Base-by-base conservation (phyloP, 129 eudicot species). In the Dittrichia graveolens region DNA sequence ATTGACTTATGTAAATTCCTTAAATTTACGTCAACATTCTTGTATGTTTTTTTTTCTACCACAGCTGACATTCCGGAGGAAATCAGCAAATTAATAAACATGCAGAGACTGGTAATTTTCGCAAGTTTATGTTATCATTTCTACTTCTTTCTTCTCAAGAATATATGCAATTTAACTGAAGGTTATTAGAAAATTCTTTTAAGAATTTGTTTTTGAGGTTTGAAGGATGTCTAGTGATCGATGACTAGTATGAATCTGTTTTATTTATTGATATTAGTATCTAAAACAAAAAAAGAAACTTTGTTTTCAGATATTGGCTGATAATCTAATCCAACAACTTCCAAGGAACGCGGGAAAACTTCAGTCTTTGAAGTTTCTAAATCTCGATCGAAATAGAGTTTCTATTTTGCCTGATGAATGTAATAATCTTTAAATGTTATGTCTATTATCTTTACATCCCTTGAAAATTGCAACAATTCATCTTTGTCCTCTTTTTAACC, bases 21-120 rank as follows among this genome's bases (percentile, higher is more conserved):
- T 69, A 55, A 10, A 34, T 40, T 55, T n/a, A n/a, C 34, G 5
- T 59, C 16, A 7, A 72, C 56, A 64, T 31, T 8, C 53, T 53
- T 65, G 46, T 24, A 59, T 15, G n/a, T 9, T 14, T 49, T 69
- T 15, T 39, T 78, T 83, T 69, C 60, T 81, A 44, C 72, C 46
- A 76, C 92, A 93, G 98, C 83, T 84, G 93, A 84, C 35, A 80
- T 93, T 78, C 98, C 98, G n/a, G 68, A 75, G 73, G 98, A 87
- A 73, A 90, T 93, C 67, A 77, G 85, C 89, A 90, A 81, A 74
- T 85, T 90, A 71, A 64, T 67, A 70, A 90, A 93, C 84, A 72
- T 90, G 92, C 98, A 93, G 76, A 82, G 98, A 62, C 82, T 93
- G 91, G 98, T 93, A 77, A 83, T 96, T 48, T 52, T 47, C 48